Evolutionary conservation across 441 rosid species (phyloP), one percentile per base, ranked within the genome.

Genomic region (Gossypium gossypioides): DNA sequence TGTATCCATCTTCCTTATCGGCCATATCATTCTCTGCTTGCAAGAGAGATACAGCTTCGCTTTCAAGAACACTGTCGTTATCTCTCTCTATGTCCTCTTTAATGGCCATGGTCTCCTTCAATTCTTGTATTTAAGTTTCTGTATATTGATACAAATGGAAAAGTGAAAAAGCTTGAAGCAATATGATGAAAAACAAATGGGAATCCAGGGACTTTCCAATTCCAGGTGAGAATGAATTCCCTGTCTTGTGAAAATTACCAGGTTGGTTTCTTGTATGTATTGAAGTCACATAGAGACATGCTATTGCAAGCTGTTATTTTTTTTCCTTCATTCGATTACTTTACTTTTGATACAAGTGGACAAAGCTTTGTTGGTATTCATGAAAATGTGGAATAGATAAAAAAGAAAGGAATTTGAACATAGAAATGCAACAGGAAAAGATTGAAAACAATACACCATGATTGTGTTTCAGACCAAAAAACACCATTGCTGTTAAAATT

Each of bases 1-100:
- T 48, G 9, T 79, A 51, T 65, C 78, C 81, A 21, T 68, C 73
- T 44, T 74, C 84, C 44, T 48, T 65, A 16, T 57, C 72, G n/a
- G 75, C 55, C 51, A 9, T 50, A 55, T 68, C 69, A 83, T 79
- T 79, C 21, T 22, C 34, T 5, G 6, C 72, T 40, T 0, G 57
- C 65, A 83, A 60, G n/a, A 87, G 88, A 15, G 86, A 86, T 54
- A 81, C 82, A 44, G 37, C 74, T n/a, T 46, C 68, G 67, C 63
- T 82, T 73, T 72, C 84, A 51, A 18, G 75, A 27, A 65, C 1
- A 22, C 70, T 0, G 0, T 48, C 51, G 50, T 27, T 71, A 9
- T 16, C 73, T 7, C 68, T 29, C 68, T 79, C 86, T 32, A 69
- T 32, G 61, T 86, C 86, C 60, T 83, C 84, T 15, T 63, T 48